Evolutionary conservation across 805 yeast species (phyloP).

Genomic region (Candida sakaeoensis): DNA sequence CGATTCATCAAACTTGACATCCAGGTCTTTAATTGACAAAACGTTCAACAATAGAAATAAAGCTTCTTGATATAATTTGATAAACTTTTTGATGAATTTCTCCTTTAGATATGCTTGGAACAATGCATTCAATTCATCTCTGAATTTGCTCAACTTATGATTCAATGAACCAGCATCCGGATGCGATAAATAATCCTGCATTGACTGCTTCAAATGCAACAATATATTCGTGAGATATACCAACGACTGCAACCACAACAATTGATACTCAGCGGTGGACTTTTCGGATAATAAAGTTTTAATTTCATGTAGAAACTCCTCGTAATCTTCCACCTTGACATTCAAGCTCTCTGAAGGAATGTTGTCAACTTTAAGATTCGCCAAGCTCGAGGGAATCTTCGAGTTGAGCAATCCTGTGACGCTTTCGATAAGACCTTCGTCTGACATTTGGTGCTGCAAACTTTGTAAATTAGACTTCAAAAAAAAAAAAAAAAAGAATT

Average conservation of each 20-base stretch:
- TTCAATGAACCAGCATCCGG: neutral
- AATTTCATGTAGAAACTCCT: conserved; percentile 17
- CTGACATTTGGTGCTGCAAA: too few species aligned
- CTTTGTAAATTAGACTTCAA: too few species aligned
- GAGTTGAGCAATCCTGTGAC: too few species aligned
- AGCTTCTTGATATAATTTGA: neutral
- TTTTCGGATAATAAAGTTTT: conserved; percentile 12
- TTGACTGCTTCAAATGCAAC: conserved; percentile 3
- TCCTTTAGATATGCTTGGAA: neutral
- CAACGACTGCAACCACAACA: conserved; percentile 19
- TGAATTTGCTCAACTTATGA: neutral
- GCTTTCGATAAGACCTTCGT: too few species aligned
- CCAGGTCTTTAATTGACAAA: neutral
- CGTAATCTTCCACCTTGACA: conserved; percentile 14
- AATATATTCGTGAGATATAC: conserved; percentile 9
- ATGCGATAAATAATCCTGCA: neutral
- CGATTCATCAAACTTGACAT: neutral
- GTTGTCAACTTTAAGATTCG: neutral
- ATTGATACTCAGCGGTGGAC: conserved; percentile 13
- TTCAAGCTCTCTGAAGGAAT: neutral
- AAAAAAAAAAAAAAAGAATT: too few species aligned
- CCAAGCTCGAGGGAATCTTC: conserved; percentile 6
- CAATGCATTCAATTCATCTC: neutral
- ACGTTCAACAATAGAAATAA: neutral
- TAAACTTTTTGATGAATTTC: neutral